Base-by-base conservation (phyloP, 148 eudicot species). In the Dysphania ambrosioides region DNA sequence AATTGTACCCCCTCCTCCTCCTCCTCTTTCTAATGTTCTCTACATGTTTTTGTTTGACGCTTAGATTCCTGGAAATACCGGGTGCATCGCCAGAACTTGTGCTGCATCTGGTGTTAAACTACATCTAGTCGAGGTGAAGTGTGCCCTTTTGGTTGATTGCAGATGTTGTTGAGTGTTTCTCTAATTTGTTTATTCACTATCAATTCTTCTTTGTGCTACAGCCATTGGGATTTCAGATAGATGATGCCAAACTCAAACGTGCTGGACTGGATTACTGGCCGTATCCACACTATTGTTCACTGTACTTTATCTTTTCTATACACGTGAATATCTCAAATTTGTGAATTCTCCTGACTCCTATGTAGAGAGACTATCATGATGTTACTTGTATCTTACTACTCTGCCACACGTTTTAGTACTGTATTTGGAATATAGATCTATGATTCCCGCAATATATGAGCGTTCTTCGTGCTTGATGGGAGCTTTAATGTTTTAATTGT, bases 201-300 rank as follows among this genome's bases (percentile, higher is more conserved):
- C 27, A 72, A 6, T 31, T 4, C 27, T 44, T 66, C 42, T 69
- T 66, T 58, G 53, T 81, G 70, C 34, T 77, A 76, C 88, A 95
- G 98, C 98, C 97, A n/a, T 42, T 95, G 71, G 98, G 96, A 51
- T 95, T 92, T 83, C 79, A 75, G 77, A 84, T 95, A 67, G 98
- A 92, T 75, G 87, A 90, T 79, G 65, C 90, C 67, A 95, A 92
- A 80, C 80, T 95, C 75, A 95, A 95, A 84, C 97, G 98, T 21
- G 98, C 98, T 81, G 98, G 98, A 68, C 78, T 92, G 78, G 98
- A 95, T 87, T 95, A 95, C 72, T 95, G 98, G 98, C 98, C 98
- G 98, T 95, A 95, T 95, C 97, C 92, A 53, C 71, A 16, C 49
- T 35, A 44, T 11, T 79, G 11, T 74, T 65, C 31, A 19, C 32